phyloP scores from a whole-genome alignment of 2,329 filamentous ascomycete species.

The Chaetomiaceae sp. region DNA sequence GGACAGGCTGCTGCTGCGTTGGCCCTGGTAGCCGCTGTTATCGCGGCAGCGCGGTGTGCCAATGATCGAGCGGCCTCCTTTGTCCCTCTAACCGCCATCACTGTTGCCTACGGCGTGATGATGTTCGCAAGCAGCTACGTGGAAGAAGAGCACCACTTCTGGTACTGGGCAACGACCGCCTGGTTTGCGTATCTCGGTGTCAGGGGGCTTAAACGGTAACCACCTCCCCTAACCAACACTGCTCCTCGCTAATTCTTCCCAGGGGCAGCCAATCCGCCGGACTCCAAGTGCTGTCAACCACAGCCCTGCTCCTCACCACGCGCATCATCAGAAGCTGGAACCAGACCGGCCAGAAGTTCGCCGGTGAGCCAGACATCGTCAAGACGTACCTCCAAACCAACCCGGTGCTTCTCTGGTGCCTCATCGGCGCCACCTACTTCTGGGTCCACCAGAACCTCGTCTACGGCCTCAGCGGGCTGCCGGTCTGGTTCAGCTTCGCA shows the following conservation, averaged over 20 bases:
- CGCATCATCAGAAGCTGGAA: slow-evolving; percentile 80
- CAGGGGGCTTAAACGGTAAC: slow-evolving; percentile 42
- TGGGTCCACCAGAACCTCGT: slow-evolving; percentile 49
- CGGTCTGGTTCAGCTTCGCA: slow-evolving; percentile 38
- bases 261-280: slow-evolving; percentile 27
- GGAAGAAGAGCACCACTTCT: slow-evolving; percentile 97
- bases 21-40: slow-evolving; percentile 40
- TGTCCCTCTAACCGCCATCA: slow-evolving; percentile 47
- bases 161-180: slow-evolving; percentile 82
- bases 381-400: slow-evolving; percentile 63
- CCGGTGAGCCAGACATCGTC: slow-evolving; percentile 84
- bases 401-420: slow-evolving; percentile 65
- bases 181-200: slow-evolving; percentile 59
- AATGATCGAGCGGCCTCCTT: slow-evolving; percentile 29
- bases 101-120: slow-evolving; percentile 68
- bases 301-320: slow-evolving; percentile 55
- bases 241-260: slow-evolving; percentile 14
- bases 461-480: slow-evolving; percentile 39
- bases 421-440: slow-evolving; percentile 67
- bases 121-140: slow-evolving; percentile 99
- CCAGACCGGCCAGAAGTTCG: slow-evolving; percentile 93
- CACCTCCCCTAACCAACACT: slow-evolving; percentile 9
- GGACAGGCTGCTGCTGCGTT: slow-evolving; percentile 39
- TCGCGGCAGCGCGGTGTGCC: slow-evolving; percentile 30
- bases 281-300: slow-evolving; percentile 27